phyloP scores from a whole-genome alignment of 768 basidiomycete species.

The Agrocybe chaxingu region DNA sequence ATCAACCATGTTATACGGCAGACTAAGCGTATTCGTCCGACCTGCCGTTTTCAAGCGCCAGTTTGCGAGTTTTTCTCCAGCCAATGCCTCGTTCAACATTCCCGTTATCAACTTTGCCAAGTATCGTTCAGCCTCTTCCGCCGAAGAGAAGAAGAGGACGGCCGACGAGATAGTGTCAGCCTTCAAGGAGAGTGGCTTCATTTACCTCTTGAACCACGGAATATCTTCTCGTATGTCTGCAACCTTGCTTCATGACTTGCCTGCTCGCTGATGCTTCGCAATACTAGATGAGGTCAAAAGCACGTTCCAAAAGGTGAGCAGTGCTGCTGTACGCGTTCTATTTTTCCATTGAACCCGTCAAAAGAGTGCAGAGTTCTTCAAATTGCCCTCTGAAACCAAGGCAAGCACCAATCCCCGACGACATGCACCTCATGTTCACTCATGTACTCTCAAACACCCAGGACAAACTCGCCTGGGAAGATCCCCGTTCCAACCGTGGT shows the following conservation, averaged over 20 bases:
- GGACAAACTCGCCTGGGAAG: constrained; percentile 74
- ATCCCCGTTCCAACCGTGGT: constrained; percentile 82
- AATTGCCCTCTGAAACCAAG: constrained; percentile 59
- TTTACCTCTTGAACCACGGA: constrained; percentile 76
- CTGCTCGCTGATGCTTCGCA: background rate
- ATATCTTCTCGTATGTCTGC: constrained; percentile 43
- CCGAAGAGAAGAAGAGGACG: constrained; percentile 53
- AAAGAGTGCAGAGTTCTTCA: constrained; percentile 81
- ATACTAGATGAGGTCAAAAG: constrained; percentile 44
- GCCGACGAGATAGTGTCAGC: constrained; percentile 72
- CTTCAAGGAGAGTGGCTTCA: constrained; percentile 78
- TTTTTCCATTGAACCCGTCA: constrained; percentile 3
- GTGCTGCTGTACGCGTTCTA: background rate
- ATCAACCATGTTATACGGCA: constrained; percentile 22
- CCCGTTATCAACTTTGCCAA: constrained; percentile 79
- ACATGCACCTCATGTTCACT: background rate
- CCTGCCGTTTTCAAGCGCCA: constrained; percentile 18
- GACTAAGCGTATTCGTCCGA: constrained; percentile 19
- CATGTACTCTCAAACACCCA: constrained; percentile 21
- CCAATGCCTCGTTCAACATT: constrained; percentile 46
- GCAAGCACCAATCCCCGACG: constrained; percentile 24
- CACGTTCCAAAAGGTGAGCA: constrained; percentile 61
- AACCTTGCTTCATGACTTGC: background rate
- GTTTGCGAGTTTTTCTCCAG: constrained; percentile 22
- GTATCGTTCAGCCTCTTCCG: constrained; percentile 50